Percentiles rank a stretch among this genome's conserved stretches.
Conservation (phyloP, 2,329 filamentous ascomycete genomes). For the Colletotrichum sp. region DNA sequence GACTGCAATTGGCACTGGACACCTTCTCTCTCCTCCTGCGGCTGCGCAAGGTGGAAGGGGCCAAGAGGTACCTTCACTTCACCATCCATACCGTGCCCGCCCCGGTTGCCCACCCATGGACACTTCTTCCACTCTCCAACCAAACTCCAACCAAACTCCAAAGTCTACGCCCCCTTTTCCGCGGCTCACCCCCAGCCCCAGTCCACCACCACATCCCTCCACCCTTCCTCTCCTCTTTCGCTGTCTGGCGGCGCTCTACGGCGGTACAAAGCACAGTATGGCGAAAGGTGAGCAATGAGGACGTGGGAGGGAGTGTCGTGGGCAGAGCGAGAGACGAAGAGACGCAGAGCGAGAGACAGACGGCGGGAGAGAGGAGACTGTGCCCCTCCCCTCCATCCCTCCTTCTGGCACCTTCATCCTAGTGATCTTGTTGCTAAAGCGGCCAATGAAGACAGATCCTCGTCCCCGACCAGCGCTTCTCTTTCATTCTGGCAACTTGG, state of each 20-base stretch:
- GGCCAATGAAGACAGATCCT: conserved; percentile 11
- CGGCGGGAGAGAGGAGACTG: not conserved
- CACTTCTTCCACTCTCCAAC: not conserved
- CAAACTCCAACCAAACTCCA: not conserved
- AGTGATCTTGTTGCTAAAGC: not conserved
- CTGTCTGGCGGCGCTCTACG: not conserved
- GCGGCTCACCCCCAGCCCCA: not conserved
- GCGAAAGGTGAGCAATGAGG: not conserved
- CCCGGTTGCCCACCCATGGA: not conserved
- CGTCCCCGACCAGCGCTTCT: conserved; percentile 20
- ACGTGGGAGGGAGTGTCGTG: conserved; percentile 1
- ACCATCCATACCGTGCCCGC: not conserved
- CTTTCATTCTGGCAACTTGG: conserved; percentile 4
- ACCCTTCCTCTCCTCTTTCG: conserved; percentile 6
- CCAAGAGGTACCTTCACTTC: not conserved
- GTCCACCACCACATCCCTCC: conserved; percentile 2
- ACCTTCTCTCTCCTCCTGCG: not conserved
- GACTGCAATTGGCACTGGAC: not conserved
- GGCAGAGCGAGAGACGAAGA: not conserved
- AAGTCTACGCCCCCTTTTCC: not conserved
- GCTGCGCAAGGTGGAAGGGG: not conserved
- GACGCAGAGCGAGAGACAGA: not conserved
- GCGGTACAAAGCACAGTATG: not conserved
- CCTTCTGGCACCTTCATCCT: conserved; percentile 16
- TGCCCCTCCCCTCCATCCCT: conserved; percentile 17